Percentiles rank a stretch among this genome's conserved stretches.
Evolutionary conservation across 768 basidiomycete genomes (phyloP).

Genomic region (Podaxis sp.): DNA sequence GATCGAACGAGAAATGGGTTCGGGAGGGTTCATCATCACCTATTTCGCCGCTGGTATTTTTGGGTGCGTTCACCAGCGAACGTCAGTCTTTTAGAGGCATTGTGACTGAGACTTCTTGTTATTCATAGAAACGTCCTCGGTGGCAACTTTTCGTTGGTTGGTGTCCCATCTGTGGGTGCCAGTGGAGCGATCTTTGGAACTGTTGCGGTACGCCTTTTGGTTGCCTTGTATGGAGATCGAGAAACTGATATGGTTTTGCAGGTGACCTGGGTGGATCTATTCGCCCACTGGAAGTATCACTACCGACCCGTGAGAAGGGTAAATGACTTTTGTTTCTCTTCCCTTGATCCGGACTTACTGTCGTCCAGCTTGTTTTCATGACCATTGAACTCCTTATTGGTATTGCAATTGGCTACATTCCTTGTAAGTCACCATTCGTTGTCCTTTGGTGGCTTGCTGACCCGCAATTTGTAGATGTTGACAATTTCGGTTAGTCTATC

Average conservation of each 20-base stretch:
- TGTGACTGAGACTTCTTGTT: background rate
- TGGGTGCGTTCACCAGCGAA: slow-evolving; percentile 48
- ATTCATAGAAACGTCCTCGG: slow-evolving; percentile 74
- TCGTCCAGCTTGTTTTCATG: slow-evolving; percentile 73
- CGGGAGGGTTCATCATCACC: slow-evolving; percentile 77
- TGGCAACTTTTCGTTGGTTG: slow-evolving; percentile 90
- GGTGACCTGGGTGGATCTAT: slow-evolving; percentile 85
- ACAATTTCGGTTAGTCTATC: slow-evolving; percentile 74
- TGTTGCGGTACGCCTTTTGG: slow-evolving; percentile 53
- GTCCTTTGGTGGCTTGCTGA: background rate
- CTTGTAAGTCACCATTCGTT: slow-evolving; percentile 49
- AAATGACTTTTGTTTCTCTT: slow-evolving; percentile 15
- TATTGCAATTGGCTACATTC: slow-evolving; percentile 80
- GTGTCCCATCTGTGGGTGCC: slow-evolving; percentile 87
- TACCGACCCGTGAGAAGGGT: slow-evolving; percentile 82
- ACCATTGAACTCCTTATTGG: slow-evolving; percentile 85
- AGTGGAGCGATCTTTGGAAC: slow-evolving; percentile 93
- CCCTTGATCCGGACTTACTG: slow-evolving; percentile 3
- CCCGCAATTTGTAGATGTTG: slow-evolving; percentile 54
- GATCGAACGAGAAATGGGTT: slow-evolving; percentile 91
- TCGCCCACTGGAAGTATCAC: slow-evolving; percentile 91
- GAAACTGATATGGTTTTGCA: slow-evolving; percentile 20
- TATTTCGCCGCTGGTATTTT: slow-evolving; percentile 94
- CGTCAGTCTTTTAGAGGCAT: background rate
- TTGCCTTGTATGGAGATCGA: background rate